Evolutionary conservation across 495 filamentous ascomycete genomes (phyloP).

Genomic region (Neurospora intermedia): DNA sequence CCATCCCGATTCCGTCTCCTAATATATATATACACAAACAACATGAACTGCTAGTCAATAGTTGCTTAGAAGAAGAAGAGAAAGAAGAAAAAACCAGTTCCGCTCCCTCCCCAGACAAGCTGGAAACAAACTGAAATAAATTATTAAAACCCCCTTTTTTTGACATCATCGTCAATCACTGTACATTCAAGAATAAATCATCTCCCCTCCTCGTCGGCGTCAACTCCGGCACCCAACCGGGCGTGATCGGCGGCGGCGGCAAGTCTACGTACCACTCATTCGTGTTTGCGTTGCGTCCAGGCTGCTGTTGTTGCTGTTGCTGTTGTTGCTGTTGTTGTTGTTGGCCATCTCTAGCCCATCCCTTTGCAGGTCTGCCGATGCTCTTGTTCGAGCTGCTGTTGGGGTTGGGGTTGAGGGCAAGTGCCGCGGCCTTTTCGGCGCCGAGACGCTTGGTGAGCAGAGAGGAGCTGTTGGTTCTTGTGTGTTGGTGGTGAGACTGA

Average conservation of each 20-base stretch:
- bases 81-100: background rate
- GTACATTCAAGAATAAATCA: constrained; percentile 34
- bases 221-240: constrained; percentile 39
- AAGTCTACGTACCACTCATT: background rate
- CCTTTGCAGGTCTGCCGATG: background rate
- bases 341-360: constrained; percentile 9
- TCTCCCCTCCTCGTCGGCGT: constrained; percentile 37
- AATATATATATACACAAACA: background rate
- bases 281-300: background rate
- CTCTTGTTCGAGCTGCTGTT: background rate
- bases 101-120: background rate
- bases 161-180: constrained; percentile 8
- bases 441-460: constrained; percentile 41
- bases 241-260: constrained; percentile 33
- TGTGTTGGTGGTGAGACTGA: constrained; percentile 6
- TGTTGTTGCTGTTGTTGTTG: constrained; percentile 4
- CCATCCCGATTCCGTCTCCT: background rate
- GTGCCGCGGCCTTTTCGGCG: constrained; percentile 31
- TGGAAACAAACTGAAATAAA: background rate
- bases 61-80: background rate
- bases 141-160: background rate
- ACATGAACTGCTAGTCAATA: background rate
- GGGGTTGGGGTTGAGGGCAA: constrained; percentile 17
- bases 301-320: background rate
- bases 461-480: constrained; percentile 16